Evolutionary conservation across 2,329 filamentous ascomycete genomes (phyloP).

Genomic region (Penicillium capsulatum): DNA sequence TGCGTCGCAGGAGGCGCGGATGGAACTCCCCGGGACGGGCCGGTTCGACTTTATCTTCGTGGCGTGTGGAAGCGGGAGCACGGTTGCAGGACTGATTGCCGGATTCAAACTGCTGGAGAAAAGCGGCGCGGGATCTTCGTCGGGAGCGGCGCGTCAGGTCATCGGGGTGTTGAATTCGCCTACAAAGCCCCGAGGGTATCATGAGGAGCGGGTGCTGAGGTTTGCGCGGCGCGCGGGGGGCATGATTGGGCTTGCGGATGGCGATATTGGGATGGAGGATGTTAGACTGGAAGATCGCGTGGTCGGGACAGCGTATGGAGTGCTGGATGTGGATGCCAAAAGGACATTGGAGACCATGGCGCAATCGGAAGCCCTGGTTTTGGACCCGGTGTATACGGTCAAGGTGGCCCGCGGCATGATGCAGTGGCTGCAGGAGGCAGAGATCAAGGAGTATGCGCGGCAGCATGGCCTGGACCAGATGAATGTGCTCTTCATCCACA

Average conservation of each 20-base stretch:
- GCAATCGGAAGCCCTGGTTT: constrained; percentile 25
- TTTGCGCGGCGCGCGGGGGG: constrained; percentile 27
- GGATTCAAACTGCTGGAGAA: constrained; percentile 34
- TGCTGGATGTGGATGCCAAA: constrained; percentile 27
- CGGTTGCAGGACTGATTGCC: constrained; percentile 33
- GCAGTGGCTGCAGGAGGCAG: constrained; percentile 22
- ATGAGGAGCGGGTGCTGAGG: constrained; percentile 28
- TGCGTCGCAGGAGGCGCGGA: constrained; percentile 23
- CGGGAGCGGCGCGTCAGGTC: constrained; percentile 17
- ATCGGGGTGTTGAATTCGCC: constrained; percentile 35
- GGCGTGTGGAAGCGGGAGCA: constrained; percentile 37
- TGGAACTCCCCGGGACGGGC: constrained; percentile 17
- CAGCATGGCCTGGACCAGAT: constrained; percentile 10
- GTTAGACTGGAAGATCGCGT: constrained; percentile 33
- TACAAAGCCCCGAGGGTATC: constrained; percentile 26
- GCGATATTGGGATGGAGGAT: constrained; percentile 28
- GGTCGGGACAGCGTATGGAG: constrained; percentile 31
- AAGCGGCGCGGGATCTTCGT: constrained; percentile 1
- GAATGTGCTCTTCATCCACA: constrained; percentile 38
- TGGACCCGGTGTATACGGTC: constrained; percentile 37
- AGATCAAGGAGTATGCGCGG: constrained; percentile 14
- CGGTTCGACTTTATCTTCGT: constrained; percentile 36
- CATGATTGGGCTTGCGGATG: constrained; percentile 27
- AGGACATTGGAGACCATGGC: constrained; percentile 25
- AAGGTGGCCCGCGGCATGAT: constrained; percentile 32